Conservation (phyloP, 1,139 yeast genomes). For the Nakaseomyces nivariensis region DNA sequence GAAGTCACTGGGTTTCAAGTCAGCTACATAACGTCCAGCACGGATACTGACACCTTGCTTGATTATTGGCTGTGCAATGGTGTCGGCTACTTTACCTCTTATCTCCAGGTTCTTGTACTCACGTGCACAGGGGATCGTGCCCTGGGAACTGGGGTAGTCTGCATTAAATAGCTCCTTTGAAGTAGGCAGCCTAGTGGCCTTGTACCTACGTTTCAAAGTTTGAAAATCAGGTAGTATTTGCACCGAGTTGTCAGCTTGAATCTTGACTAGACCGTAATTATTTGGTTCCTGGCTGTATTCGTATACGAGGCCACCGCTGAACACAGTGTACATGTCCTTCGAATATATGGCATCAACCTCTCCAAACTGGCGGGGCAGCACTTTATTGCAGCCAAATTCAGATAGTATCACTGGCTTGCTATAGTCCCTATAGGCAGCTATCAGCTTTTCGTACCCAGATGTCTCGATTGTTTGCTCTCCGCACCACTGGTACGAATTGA, state of each 20-base stretch:
- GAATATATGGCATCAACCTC: constrained; percentile 70
- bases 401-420: constrained; percentile 78
- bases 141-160: neutral
- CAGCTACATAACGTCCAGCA: constrained; percentile 40
- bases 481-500: constrained; percentile 96
- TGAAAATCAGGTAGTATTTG: constrained; percentile 45
- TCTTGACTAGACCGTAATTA: constrained; percentile 74
- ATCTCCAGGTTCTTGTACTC: constrained; percentile 45
- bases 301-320: constrained; percentile 88
- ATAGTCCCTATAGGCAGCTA: constrained; percentile 57
- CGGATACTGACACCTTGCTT: constrained; percentile 38
- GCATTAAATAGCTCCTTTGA: constrained; percentile 5
- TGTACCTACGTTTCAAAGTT: constrained; percentile 40
- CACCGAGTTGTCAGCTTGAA: constrained; percentile 47
- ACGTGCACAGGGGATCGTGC: constrained; percentile 31
- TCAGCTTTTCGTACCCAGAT: constrained; percentile 74
- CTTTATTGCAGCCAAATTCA: constrained; percentile 88
- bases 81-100: constrained; percentile 39
- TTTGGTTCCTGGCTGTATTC: constrained; percentile 85
- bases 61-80: constrained; percentile 39
- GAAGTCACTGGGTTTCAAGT: constrained; percentile 20
- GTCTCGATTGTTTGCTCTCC: constrained; percentile 74
- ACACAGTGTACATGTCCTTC: constrained; percentile 63
- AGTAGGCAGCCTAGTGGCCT: constrained; percentile 28
- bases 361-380: constrained; percentile 67